Percentiles rank a stretch among this genome's conserved stretches.
Conservation (phyloP, 495 filamentous ascomycete species). For the Ramalina peruviana region DNA sequence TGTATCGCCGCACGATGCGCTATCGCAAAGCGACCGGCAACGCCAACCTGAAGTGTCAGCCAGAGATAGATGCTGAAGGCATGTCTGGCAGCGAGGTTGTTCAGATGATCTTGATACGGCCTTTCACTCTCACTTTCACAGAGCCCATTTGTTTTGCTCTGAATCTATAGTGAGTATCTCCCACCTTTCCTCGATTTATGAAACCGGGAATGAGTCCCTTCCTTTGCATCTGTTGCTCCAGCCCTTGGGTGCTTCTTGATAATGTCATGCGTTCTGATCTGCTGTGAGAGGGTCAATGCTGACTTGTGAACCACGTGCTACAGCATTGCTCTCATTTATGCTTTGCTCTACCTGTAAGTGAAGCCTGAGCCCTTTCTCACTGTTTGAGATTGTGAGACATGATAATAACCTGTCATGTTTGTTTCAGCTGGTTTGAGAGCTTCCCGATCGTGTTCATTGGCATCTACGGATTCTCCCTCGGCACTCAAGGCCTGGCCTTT, state of each 20-base stretch:
- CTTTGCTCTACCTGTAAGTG: slow-evolving; percentile 40
- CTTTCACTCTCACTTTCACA: slow-evolving; percentile 24
- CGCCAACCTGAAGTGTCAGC: slow-evolving; percentile 77
- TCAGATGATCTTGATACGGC: slow-evolving; percentile 57
- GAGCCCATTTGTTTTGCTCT: slow-evolving; percentile 33
- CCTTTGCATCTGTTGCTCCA: too few species aligned
- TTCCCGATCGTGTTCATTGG: slow-evolving; percentile 21
- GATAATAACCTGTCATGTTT: too few species aligned
- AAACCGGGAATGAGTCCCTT: too few species aligned
- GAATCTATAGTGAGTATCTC: slow-evolving; percentile 14
- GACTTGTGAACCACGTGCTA: too few species aligned
- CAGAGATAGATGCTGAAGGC: slow-evolving; percentile 78
- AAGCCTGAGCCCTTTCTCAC: slow-evolving; percentile 22
- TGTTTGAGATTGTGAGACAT: too few species aligned
- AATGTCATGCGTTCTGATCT: too few species aligned
- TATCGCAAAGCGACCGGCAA: slow-evolving; percentile 51
- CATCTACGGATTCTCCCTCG: slow-evolving; percentile 18
- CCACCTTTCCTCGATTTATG: too few species aligned
- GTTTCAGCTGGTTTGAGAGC: too few species aligned
- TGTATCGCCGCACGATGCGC: slow-evolving; percentile 56
- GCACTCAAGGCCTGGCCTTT: slow-evolving; percentile 19
- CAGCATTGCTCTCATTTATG: slow-evolving; percentile 20
- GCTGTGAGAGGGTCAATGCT: too few species aligned
- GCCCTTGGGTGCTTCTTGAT: too few species aligned
- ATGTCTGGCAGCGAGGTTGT: slow-evolving; percentile 60